A percentile compares a stretch with the other conserved stretches of the same genome.
Evolutionary conservation across 768 basidiomycete genomes (phyloP).

Genomic region (Gymnopilus dilepis): DNA sequence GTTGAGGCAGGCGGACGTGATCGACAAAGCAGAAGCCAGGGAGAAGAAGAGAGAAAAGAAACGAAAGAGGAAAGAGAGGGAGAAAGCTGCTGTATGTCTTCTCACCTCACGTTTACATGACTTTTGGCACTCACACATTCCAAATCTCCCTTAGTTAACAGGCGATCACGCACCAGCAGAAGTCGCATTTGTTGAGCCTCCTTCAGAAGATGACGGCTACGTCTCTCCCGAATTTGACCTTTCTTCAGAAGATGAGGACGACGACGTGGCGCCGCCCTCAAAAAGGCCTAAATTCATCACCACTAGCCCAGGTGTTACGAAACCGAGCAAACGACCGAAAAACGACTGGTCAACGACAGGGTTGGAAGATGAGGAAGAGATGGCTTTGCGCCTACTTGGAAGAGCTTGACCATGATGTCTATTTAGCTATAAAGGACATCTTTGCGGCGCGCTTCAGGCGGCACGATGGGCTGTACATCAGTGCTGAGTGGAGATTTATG

Average conservation of each 20-base stretch:
- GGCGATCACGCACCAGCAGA: constrained; percentile 35
- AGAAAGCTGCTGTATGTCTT: constrained; percentile 50
- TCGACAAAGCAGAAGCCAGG: constrained; percentile 82
- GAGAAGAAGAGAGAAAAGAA: constrained; percentile 94
- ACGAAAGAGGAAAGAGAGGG: constrained; percentile 85
- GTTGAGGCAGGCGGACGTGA: constrained; percentile 70
- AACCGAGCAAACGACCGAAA: constrained; percentile 19
- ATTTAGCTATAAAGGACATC: no score
- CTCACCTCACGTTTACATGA: constrained; percentile 8
- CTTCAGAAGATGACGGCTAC: constrained; percentile 63
- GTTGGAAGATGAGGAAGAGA: constrained; percentile 49
- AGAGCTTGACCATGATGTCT: not conserved
- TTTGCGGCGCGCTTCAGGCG: no score
- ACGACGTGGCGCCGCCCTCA: constrained; percentile 39
- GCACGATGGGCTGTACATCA: no score
- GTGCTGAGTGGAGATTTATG: no score
- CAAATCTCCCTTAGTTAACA: constrained; percentile 25
- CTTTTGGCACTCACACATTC: not conserved
- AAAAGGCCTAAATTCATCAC: constrained; percentile 26
- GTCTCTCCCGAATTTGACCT: constrained; percentile 74
- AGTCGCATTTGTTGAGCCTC: constrained; percentile 34
- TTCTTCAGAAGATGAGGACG: constrained; percentile 34
- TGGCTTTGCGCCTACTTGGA: constrained; percentile 64
- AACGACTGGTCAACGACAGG: constrained; percentile 15
- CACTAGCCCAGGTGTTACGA: no score